Percentiles rank a stretch among this genome's conserved stretches.
phyloP scores from a whole-genome alignment of 2,329 filamentous ascomycete genomes.

The Calonectria crousiana region DNA sequence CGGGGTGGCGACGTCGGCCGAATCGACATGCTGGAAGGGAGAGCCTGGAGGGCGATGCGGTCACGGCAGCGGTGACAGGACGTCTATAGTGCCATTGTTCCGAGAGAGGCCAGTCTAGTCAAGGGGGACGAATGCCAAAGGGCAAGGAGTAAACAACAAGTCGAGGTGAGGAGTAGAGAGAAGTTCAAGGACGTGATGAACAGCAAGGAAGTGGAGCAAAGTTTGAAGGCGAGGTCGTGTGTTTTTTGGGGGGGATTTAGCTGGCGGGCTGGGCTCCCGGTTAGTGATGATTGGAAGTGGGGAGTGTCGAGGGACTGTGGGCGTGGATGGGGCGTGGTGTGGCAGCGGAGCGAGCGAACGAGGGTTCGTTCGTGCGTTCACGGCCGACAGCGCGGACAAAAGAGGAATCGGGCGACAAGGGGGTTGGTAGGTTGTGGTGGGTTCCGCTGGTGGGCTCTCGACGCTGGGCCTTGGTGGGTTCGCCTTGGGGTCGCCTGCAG shows the following conservation, averaged over 20 bases:
- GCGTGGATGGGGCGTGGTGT: constrained; percentile 29
- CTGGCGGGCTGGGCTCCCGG: constrained; percentile 40
- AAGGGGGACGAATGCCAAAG: constrained; percentile 15
- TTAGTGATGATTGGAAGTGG: constrained; percentile 45
- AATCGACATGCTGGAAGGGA: constrained; percentile 45
- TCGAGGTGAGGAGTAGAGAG: constrained; percentile 27
- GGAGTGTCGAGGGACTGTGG: constrained; percentile 15
- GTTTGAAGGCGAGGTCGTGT: constrained; percentile 40
- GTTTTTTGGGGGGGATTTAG: constrained; percentile 41
- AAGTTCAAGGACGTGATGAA: constrained; percentile 36
- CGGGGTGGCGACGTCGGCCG: constrained; percentile 36
- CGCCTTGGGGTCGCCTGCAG: constrained; percentile 7
- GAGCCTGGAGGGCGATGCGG: constrained; percentile 35
- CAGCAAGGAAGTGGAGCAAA: constrained; percentile 39
- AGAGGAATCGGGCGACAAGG: constrained; percentile 26
- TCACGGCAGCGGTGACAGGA: constrained; percentile 40
- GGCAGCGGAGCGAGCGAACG: constrained; percentile 25
- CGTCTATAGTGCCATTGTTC: constrained; percentile 45
- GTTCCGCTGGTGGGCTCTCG: constrained; percentile 9
- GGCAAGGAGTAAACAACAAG: constrained; percentile 3
- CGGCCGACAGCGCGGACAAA: constrained; percentile 26
- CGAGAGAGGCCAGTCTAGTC: constrained; percentile 18
- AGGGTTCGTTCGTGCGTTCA: constrained; percentile 27
- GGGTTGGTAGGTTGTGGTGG: constrained; percentile 10
- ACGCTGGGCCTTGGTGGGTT: constrained; percentile 12